Percentiles rank a stretch among this genome's conserved stretches.
Evolutionary conservation across 768 basidiomycete species (phyloP).

Genomic region (Suillus subluteus): DNA sequence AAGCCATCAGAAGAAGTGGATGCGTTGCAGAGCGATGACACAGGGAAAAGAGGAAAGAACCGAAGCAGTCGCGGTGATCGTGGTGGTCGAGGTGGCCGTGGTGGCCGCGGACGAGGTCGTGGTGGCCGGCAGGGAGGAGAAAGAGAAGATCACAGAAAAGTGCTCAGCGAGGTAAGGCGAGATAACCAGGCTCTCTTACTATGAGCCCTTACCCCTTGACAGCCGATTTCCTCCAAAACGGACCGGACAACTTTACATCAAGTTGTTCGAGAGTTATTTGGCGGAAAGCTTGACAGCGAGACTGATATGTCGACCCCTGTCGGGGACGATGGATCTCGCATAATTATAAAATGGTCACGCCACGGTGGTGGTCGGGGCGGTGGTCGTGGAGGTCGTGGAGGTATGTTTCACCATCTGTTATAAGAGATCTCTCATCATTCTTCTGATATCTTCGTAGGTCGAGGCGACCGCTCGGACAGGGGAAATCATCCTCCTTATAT

Average conservation of each 20-base stretch:
- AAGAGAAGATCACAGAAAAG: constrained; percentile 70
- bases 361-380: constrained; percentile 53
- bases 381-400: constrained; percentile 39
- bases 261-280: constrained; percentile 77
- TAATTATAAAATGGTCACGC: constrained; percentile 79
- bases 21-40: constrained; percentile 29
- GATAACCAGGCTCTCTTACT: constrained; percentile 34
- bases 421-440: background rate
- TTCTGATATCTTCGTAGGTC: constrained; percentile 18
- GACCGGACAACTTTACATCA: constrained; percentile 84
- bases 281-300: constrained; percentile 83
- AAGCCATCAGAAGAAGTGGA: constrained; percentile 9
- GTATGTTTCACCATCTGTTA: constrained; percentile 11
- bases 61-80: constrained; percentile 35
- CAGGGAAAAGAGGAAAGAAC: constrained; percentile 43
- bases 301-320: constrained; percentile 57
- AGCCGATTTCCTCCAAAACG: constrained; percentile 86
- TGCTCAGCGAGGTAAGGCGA: constrained; percentile 70
- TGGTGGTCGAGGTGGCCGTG: constrained; percentile 43
- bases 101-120: constrained; percentile 47
- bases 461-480: constrained; percentile 52
- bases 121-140: constrained; percentile 46
- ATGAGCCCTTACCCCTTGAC: constrained; percentile 17
- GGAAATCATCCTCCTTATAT: constrained; percentile 85
- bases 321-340: constrained; percentile 70